These are phyloP conservation scores for Boletus rubescentipes DNA, from an alignment of 768 basidiomycete genomes.

Conservation along the genomic window DNA sequence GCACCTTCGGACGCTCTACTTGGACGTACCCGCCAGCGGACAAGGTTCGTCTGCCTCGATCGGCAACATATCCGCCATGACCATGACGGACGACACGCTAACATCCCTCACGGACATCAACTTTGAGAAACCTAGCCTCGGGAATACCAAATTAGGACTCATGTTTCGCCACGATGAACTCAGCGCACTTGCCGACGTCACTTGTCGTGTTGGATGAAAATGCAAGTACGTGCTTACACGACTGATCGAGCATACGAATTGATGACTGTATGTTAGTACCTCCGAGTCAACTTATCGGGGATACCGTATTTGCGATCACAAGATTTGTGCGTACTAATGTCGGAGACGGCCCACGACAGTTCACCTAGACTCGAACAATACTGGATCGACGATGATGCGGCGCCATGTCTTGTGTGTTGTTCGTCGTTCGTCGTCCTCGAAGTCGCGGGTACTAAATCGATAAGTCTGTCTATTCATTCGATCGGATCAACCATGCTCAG, in stretches of 20 bases:
- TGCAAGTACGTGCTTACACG: constrained; percentile 44
- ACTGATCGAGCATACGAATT: background rate
- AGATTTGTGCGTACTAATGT: constrained; percentile 51
- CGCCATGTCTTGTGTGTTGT: constrained; percentile 54
- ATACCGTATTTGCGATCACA: constrained; percentile 49
- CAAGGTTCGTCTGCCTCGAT: constrained; percentile 44
- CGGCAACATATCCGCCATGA: constrained; percentile 49
- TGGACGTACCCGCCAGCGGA: constrained; percentile 58
- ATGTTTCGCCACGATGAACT: constrained; percentile 27
- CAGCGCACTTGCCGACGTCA: constrained; percentile 43
- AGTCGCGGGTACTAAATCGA: constrained; percentile 58
- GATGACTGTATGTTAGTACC: constrained; percentile 38
- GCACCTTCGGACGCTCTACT: constrained; percentile 47
- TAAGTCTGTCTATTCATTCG: constrained; percentile 39
- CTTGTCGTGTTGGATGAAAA: constrained; percentile 53
- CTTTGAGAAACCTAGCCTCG: constrained; percentile 57
- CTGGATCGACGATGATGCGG: constrained; percentile 59
- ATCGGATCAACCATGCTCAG: background rate
- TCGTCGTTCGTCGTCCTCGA: constrained; percentile 45
- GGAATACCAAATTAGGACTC: constrained; percentile 60
- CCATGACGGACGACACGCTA: constrained; percentile 53
- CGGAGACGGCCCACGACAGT: constrained; percentile 6
- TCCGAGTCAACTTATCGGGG: constrained; percentile 62
- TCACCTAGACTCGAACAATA: constrained; percentile 49
- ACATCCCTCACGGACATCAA: constrained; percentile 39